These are phyloP conservation scores for Ceraceosorus guamensis DNA, from an alignment of 1,284 basidiomycete genomes.

Conservation along the genomic window DNA sequence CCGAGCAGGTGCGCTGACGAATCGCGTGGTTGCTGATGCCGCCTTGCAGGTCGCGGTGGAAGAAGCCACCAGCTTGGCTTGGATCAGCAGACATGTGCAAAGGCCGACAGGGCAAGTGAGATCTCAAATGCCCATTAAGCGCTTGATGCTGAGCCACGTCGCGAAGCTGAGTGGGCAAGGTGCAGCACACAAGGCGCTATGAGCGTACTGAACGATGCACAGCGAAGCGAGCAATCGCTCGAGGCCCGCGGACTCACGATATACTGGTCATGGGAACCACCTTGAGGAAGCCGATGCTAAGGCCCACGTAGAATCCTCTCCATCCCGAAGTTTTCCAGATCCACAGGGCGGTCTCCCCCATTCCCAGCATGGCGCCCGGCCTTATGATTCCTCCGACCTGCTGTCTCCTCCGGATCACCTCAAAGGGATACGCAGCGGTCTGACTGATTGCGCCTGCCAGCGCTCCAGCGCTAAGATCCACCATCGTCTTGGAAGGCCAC, in stretches of 20 bases:
- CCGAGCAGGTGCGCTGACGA: no score
- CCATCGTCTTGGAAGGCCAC: slow-evolving; percentile 45
- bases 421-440: slow-evolving; percentile 91
- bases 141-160: slow-evolving; percentile 45
- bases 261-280: slow-evolving; percentile 83
- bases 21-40: no score
- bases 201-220: background rate
- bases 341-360: slow-evolving; percentile 45
- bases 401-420: slow-evolving; percentile 86
- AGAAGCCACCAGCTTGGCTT: no score
- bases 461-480: slow-evolving; percentile 71
- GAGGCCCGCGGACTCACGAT: slow-evolving; percentile 10
- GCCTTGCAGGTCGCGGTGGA: no score
- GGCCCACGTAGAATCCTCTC: slow-evolving; percentile 86
- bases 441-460: slow-evolving; percentile 82
- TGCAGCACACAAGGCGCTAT: no score
- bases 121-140: slow-evolving; percentile 38
- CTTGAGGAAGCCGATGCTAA: slow-evolving; percentile 89
- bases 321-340: slow-evolving; percentile 68
- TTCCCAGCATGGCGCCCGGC: slow-evolving; percentile 37
- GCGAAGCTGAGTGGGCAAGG: slow-evolving; percentile 45
- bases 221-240: background rate
- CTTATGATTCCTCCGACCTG: slow-evolving; percentile 68
- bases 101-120: no score
- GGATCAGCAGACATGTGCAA: no score